phyloP scores from a whole-genome alignment of 306 rosid species.

The Cicer pinnatifidum region DNA sequence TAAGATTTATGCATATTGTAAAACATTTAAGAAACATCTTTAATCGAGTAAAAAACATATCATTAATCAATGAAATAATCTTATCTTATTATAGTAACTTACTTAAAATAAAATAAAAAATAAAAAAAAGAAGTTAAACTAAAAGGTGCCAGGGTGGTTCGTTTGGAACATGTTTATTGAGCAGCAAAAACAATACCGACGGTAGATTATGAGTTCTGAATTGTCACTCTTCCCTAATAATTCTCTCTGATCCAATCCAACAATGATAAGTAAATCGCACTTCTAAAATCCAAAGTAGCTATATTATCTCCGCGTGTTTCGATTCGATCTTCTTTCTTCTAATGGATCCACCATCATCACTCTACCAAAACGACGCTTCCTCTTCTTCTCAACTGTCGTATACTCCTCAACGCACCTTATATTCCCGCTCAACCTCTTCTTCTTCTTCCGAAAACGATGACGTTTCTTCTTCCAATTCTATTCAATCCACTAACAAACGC shows the following conservation, averaged over 20 bases:
- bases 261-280: slow-evolving; percentile 19
- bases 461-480: slow-evolving; percentile 54
- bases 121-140: background rate
- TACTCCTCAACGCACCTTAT: slow-evolving; percentile 20
- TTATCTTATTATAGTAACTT: no score
- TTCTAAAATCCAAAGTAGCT: slow-evolving; percentile 16
- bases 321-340: slow-evolving; percentile 25
- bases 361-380: slow-evolving; percentile 36
- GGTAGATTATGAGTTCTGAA: background rate
- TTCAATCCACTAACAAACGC: slow-evolving; percentile 76
- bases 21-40: no score
- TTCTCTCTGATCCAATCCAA: slow-evolving; percentile 20
- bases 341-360: slow-evolving; percentile 40
- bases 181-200: slow-evolving; percentile 26
- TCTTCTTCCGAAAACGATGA: slow-evolving; percentile 55
- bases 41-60: no score
- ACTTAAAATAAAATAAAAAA: no score
- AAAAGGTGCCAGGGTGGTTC: slow-evolving; percentile 15
- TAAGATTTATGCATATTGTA: no score
- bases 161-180: background rate
- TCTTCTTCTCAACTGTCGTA: slow-evolving; percentile 18
- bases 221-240: background rate
- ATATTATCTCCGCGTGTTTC: slow-evolving; percentile 28
- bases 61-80: no score
- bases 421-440: slow-evolving; percentile 48